These are phyloP conservation scores for Passiflora organensis DNA, from an alignment of 345 rosid species.

Conservation along the genomic window DNA sequence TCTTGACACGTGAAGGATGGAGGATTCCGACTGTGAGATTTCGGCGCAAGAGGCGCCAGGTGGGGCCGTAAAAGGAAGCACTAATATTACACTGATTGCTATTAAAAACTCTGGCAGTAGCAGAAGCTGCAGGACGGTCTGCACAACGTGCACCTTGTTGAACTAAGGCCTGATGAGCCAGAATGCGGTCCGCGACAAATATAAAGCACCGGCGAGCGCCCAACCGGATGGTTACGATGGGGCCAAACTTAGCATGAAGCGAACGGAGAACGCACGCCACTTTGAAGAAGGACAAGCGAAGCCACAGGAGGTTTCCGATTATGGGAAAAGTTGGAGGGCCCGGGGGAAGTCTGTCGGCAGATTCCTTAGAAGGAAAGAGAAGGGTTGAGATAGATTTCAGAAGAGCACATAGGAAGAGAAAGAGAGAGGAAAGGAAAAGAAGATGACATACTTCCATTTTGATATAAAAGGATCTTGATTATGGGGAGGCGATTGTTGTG, in stretches of 20 bases:
- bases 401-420: background rate
- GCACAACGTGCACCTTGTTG: background rate
- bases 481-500: no score
- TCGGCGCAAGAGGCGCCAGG: constrained; percentile 2
- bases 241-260: background rate
- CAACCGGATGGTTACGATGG: background rate
- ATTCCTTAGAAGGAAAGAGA: background rate
- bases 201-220: background rate
- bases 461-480: no score
- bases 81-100: background rate
- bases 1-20: constrained; percentile 3
- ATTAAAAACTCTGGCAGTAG: background rate
- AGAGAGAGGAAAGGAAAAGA: background rate
- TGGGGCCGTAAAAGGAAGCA: constrained; percentile 1
- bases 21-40: background rate
- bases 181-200: background rate
- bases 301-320: background rate
- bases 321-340: background rate
- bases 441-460: no score
- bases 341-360: background rate
- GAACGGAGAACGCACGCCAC: background rate
- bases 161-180: background rate
- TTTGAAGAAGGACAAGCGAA: background rate
- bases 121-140: background rate
- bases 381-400: background rate